phyloP scores from a whole-genome alignment of 2,329 filamentous ascomycete species.

The Colletotrichum sidae region DNA sequence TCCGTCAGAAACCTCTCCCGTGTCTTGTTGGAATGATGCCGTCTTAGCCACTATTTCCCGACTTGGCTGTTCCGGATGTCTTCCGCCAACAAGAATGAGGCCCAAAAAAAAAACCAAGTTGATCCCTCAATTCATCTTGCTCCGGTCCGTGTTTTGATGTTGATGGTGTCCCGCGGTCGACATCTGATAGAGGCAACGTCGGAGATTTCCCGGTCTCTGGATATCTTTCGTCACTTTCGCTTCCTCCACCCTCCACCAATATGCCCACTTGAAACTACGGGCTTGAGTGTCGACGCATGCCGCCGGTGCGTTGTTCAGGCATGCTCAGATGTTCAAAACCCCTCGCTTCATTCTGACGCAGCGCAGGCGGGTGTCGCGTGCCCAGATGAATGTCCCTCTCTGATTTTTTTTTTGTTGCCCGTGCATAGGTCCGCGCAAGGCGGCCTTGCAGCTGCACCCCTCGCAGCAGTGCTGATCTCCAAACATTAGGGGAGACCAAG shows the following conservation, averaged over 20 bases:
- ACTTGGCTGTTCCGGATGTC: slow-evolving; percentile 25
- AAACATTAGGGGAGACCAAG: slow-evolving; percentile 17
- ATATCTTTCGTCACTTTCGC: too few species aligned
- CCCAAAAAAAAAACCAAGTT: neutral
- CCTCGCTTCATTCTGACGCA: slow-evolving; percentile 23
- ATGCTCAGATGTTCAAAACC: slow-evolving; percentile 11
- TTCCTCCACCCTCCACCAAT: too few species aligned
- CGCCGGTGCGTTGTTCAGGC: slow-evolving; percentile 4
- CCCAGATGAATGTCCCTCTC: neutral
- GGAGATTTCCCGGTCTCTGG: too few species aligned
- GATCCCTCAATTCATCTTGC: slow-evolving; percentile 22
- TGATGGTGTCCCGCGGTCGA: slow-evolving; percentile 10
- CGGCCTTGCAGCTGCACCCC: slow-evolving; percentile 5
- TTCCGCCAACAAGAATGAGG: neutral
- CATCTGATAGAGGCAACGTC: slow-evolving; percentile 6
- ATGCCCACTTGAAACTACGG: slow-evolving; percentile 23
- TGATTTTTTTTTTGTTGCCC: slow-evolving; percentile 2
- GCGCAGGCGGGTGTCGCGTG: slow-evolving; percentile 6
- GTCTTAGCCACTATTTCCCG: slow-evolving; percentile 24
- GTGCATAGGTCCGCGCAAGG: slow-evolving; percentile 12
- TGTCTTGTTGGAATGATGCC: slow-evolving; percentile 11
- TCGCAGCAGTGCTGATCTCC: slow-evolving; percentile 10
- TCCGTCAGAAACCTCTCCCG: slow-evolving; percentile 18
- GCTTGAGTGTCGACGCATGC: slow-evolving; percentile 9
- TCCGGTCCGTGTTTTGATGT: slow-evolving; percentile 14